Evolutionary conservation across 768 basidiomycete species (phyloP), one percentile per base, ranked within the genome.

Genomic region (Panaeolus cyanescens): DNA sequence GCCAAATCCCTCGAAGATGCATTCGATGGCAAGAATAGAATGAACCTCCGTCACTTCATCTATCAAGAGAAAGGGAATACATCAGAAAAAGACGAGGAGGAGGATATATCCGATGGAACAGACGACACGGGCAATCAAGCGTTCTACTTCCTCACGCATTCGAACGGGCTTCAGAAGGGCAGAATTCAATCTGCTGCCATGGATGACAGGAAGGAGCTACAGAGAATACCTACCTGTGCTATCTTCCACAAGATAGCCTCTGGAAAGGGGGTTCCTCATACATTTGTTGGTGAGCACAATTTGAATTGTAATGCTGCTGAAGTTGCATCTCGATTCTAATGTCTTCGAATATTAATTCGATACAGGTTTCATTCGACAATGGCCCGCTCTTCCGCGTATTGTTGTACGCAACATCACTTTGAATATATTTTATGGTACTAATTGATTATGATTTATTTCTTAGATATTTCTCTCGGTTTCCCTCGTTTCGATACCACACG

Each of bases 351-450:
- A 13, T 7, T 34, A 34, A 6, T 34, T 34, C 13, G 54, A n/a
- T 31, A 20, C 54, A 79, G 85, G 83, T 1, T 87, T 89, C 69
- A 74, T 89, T 31, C 79, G 83, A 3, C 87, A 85, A 66, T 87
- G 87, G 85, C 88, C 88, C 20, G 82, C 87, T 17, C 77, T 91
- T n/a, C 89, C 89, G 32, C 77, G 80, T 2, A 80, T 90, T 28
- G 82, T 87, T 17, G 87, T 87, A 65, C 64, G 85, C 80, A 20
- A 32, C n/a, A 40, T 42, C 36, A 36, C 31, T 54, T 30, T 25
- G 22, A 1, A 22, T 20, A n/a, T 32, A 19, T 12, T 1, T 30
- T 17, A 25, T 5, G n/a, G 32, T 56, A 12, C 10, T 6, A 15
- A 32, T 28, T 32, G 3, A 17, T 55, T 31, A 58, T 40, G 10